These are phyloP conservation scores for Alternaria sp. DNA, from an alignment of 2,329 filamentous ascomycete species.

Conservation along the genomic window DNA sequence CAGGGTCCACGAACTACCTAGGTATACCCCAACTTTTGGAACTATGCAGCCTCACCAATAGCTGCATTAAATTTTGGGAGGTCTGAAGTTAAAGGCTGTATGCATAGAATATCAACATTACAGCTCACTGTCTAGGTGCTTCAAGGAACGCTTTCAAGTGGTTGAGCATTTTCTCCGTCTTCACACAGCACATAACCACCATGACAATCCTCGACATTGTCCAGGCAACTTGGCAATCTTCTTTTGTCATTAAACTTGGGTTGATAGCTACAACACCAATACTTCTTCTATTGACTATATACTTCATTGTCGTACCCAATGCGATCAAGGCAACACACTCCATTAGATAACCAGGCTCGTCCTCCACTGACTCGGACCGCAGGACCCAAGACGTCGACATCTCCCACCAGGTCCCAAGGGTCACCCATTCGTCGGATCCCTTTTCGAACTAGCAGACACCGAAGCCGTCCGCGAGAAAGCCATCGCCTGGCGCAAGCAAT, in stretches of 20 bases:
- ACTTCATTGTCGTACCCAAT: conserved; percentile 41
- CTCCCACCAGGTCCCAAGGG: conserved; percentile 50
- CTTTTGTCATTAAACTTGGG: conserved; percentile 18
- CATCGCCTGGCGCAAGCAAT: conserved; percentile 43
- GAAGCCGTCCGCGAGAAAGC: conserved; percentile 42
- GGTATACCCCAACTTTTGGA: conserved; percentile 1
- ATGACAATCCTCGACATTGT: conserved; percentile 19
- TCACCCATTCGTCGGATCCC: conserved; percentile 50
- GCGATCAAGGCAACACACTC: conserved; percentile 27
- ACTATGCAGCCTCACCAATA: neutral
- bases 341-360: neutral
- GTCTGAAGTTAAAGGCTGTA: neutral
- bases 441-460: conserved; percentile 46
- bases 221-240: neutral
- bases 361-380: neutral
- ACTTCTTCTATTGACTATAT: conserved; percentile 27
- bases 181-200: neutral
- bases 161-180: neutral
- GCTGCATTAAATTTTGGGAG: neutral
- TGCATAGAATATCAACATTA: fast-evolving
- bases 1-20: neutral
- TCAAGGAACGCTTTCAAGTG: neutral
- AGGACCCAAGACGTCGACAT: conserved; percentile 42
- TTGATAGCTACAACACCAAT: conserved; percentile 23
- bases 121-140: neutral